Evolutionary conservation across 441 rosid genomes (phyloP).

Genomic region (Pelargonium cotyledonis): DNA sequence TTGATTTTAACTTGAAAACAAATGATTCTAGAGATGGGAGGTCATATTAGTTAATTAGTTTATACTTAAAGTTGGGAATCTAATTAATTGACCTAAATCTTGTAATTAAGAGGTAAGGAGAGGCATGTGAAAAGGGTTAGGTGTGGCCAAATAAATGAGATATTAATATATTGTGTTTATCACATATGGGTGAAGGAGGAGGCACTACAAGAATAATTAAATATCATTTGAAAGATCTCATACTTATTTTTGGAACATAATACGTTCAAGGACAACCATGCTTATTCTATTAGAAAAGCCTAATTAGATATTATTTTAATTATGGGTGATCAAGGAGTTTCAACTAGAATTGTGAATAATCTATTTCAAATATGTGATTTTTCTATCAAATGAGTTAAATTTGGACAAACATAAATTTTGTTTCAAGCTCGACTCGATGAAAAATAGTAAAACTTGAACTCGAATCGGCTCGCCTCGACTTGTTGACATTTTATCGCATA

Average conservation of each 20-base stretch:
- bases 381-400: too few species aligned
- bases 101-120: conserved; percentile 1
- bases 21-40: too few species aligned
- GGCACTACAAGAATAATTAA: neutral
- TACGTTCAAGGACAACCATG: neutral
- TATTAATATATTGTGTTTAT: neutral
- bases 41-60: too few species aligned
- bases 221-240: neutral
- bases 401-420: too few species aligned
- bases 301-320: neutral
- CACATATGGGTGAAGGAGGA: neutral
- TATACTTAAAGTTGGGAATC: neutral
- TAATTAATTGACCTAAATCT: neutral
- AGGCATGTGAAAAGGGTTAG: conserved; percentile 2
- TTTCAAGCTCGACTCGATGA: too few species aligned
- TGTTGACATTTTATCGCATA: too few species aligned
- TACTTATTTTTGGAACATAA: neutral
- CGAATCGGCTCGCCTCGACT: too few species aligned
- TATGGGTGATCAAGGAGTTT: too few species aligned
- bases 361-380: too few species aligned
- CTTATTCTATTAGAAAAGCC: neutral
- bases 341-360: too few species aligned
- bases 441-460: too few species aligned
- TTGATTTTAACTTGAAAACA: too few species aligned
- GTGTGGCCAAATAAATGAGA: neutral